Base-by-base conservation (phyloP, 306 rosid genomes). In the Cucurbita argyrosperma region DNA sequence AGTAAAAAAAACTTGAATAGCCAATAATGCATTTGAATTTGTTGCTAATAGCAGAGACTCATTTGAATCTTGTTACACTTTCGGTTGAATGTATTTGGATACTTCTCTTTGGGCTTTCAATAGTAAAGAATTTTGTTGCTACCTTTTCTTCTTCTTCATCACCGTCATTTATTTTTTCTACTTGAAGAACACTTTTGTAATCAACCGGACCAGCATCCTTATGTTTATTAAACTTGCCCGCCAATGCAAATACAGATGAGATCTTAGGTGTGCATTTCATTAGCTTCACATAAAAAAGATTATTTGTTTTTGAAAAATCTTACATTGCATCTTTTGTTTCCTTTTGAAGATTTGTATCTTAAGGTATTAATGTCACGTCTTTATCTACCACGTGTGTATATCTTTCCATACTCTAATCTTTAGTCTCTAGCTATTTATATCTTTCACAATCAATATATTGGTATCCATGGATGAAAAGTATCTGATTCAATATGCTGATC, bases 401-500 rank as follows among this genome's bases (percentile, higher is more conserved):
- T 19, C 52, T 43, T 40, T 65, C 16, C 52, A 65, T 65, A 4
- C n/a, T 19, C 6, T 65, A 12, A 42, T 65, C 37, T 65, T 30
- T 65, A 0, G 53, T 43, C 53, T 65, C 30, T 43, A n/a, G 53
- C 49, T 65, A 18, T 65, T 42, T 9, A 38, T 62, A 62, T 62
- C 52, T 42, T 65, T 53, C 43, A 74, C 60, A 52, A 9, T 65
- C 71, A 42, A 74, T 65, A 46, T 71, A 66, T 55, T 39, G 13
- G 7, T 39, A 40, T 63, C 30, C 46, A 63, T 63, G 19, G 70
- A 39, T 5, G 49, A 4, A 75, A 79, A 61, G 45, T 74, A 71
- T 59, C 55, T 78, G 71, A 76, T 49, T 43, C 71, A 37, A 72
- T 50, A 58, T 52, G 18, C 76, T 81, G 81, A 68, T 77, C 70